Percentiles rank a stretch among this genome's conserved stretches.
phyloP scores from a whole-genome alignment of 805 yeast genomes.

The Saturnispora quitensis region DNA sequence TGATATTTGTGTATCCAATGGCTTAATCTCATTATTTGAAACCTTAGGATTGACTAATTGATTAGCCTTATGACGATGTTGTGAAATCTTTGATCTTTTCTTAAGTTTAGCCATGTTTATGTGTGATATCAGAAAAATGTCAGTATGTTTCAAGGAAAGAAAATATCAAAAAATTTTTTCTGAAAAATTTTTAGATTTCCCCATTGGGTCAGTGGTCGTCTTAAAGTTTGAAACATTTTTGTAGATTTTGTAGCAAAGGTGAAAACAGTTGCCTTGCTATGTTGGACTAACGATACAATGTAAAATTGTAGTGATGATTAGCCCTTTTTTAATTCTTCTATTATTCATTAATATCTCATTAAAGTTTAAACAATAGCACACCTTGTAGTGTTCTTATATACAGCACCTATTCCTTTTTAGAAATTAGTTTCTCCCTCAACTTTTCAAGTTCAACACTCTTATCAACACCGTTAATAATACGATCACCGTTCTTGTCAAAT shows the following conservation, averaged over 20 bases:
- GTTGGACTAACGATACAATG: background rate
- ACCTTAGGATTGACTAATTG: background rate
- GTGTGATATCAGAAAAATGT: background rate
- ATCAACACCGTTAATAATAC: constrained; percentile 19
- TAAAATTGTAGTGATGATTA: too few relatives aligned
- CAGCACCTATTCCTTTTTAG: constrained; percentile 11
- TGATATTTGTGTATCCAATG: constrained; percentile 2
- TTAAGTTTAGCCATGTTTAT: constrained; percentile 63
- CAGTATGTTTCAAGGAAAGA: background rate
- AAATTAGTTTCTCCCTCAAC: constrained; percentile 15
- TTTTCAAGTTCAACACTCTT: constrained; percentile 16
- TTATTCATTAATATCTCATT: background rate
- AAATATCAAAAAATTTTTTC: background rate
- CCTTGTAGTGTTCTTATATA: constrained; percentile 4
- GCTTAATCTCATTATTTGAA: background rate
- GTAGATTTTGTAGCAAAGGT: background rate
- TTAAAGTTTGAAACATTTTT: background rate
- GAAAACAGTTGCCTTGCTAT: background rate
- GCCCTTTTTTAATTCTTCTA: background rate
- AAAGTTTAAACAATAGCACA: background rate
- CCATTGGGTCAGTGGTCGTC: background rate
- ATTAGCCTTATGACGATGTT: constrained; percentile 17
- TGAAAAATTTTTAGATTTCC: background rate
- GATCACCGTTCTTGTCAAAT: constrained; percentile 37
- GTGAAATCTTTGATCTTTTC: constrained; percentile 49